Base-by-base conservation (phyloP, 768 basidiomycete species). In the Agrocybe praecox region DNA sequence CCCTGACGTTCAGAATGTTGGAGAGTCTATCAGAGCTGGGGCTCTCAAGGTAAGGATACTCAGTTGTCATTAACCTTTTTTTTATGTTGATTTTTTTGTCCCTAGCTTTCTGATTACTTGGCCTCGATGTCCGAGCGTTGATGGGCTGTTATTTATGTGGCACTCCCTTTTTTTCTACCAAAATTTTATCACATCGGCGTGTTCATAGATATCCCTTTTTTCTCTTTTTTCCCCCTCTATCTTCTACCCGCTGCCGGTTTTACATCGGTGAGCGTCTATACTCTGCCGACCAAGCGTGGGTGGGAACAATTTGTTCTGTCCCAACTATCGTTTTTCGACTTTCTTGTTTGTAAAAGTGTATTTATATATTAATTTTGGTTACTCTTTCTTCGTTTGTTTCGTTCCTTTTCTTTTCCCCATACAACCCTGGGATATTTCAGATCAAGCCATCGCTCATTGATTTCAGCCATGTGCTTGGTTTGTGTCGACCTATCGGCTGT, bases 1-100 rank as follows among this genome's bases (percentile, higher is more conserved):
- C 64, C 90, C 91, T 0, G 93, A 96, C 62, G 91, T 95, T 24
- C 93, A 94, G 76, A 91, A 88, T 63, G 79, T 88, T 15, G 88
- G 85, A 1, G 92, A 94, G 64, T 90, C 77, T 55, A 85, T 96
- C 49, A 75, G 94, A 62, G 74, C 80, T 6, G 90, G 92, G 0
- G 94, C 92, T 15, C 72, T 96, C 62, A 95, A 93, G 84, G 90
- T 93, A 36, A 29, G 61, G 55, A 45, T 34, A 19, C 21, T 49
- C 44, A 46, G 22, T 49, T 45, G 57, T 54, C 21, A 21, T 19
- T 26, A 40, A 19, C 55, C 8, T 53, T 21, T 45, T 19, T 34
- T 33, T 14, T 2, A 12, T 18, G 17, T 21, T 18, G 54, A 48
- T 51, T 23, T 55, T 46, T 42, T 36, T 43, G 33, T 29, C 23